These are phyloP conservation scores for Hemileia vastatrix DNA, from an alignment of 1,284 basidiomycete species.

Conservation along the genomic window DNA sequence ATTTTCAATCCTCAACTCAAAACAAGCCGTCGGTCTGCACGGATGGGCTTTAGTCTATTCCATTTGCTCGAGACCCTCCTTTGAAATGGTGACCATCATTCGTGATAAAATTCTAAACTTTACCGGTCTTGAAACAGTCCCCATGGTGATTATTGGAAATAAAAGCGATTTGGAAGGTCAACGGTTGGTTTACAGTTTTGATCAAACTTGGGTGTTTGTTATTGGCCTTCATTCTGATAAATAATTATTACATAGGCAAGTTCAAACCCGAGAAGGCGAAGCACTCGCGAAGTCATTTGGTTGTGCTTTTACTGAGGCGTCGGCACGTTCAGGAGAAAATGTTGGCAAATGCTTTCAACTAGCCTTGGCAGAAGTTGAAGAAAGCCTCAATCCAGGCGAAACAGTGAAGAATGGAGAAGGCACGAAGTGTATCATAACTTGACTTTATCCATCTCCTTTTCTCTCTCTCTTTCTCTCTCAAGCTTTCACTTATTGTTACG, in stretches of 20 bases:
- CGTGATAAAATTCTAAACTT: conserved; percentile 19
- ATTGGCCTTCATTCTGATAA: no score
- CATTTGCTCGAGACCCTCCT: conserved; percentile 13
- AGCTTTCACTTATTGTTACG: no score
- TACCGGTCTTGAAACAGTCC: conserved; percentile 13
- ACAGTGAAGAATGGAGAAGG: no score
- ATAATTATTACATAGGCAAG: no score
- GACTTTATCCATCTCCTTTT: no score
- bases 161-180: conserved; percentile 20
- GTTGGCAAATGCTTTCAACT: conserved; percentile 10
- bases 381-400: conserved; percentile 21
- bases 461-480: no score
- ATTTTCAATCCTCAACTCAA: conserved; percentile 30
- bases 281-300: conserved; percentile 7
- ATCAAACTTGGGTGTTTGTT: no score
- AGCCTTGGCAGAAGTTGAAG: conserved; percentile 16
- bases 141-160: conserved; percentile 20
- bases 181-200: neutral
- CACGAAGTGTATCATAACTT: no score
- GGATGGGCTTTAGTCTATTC: conserved; percentile 27
- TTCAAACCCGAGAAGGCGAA: conserved; percentile 12
- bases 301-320: conserved; percentile 18
- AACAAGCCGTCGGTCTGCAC: conserved; percentile 40
- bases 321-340: conserved; percentile 19
- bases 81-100: conserved; percentile 23